Evolutionary conservation across 2,329 filamentous ascomycete species (phyloP).

Genomic region (Aspergillus tanneri): DNA sequence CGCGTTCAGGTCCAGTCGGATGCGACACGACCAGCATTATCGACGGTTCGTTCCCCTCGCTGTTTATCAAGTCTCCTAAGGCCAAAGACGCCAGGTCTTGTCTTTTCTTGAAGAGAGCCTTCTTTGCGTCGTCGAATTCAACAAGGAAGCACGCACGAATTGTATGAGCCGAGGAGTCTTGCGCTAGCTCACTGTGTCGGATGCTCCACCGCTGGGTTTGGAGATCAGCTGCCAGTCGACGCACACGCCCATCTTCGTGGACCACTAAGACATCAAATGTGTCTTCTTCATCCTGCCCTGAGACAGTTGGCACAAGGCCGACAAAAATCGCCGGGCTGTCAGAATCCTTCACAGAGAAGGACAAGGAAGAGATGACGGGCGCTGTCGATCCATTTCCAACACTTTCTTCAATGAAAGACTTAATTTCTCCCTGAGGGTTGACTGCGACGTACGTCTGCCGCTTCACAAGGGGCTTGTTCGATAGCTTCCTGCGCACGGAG

Average conservation of each 20-base stretch:
- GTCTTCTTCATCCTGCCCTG: conserved; percentile 24
- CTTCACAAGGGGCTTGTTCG: conserved; percentile 44
- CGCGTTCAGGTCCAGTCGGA: conserved; percentile 28
- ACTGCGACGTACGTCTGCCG: conserved; percentile 59
- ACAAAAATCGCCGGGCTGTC: conserved; percentile 40
- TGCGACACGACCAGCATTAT: conserved; percentile 43
- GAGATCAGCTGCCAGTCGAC: conserved; percentile 42
- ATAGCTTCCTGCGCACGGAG: conserved; percentile 55
- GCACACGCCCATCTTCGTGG: conserved; percentile 45
- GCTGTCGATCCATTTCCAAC: conserved; percentile 31
- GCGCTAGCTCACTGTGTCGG: conserved; percentile 34
- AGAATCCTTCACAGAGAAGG: conserved; percentile 39
- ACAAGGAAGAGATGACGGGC: conserved; percentile 39
- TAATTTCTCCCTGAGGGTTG: conserved; percentile 50
- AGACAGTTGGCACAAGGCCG: conserved; percentile 36
- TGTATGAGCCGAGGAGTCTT: conserved; percentile 27
- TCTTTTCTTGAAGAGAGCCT: conserved; percentile 40
- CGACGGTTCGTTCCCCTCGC: conserved; percentile 33
- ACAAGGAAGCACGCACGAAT: conserved; percentile 40
- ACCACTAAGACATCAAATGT: conserved; percentile 44
- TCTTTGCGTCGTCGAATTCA: conserved; percentile 44
- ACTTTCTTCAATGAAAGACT: conserved; percentile 55
- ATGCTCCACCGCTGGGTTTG: conserved; percentile 42
- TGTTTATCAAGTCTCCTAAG: conserved; percentile 30
- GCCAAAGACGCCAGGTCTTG: conserved; percentile 42